phyloP scores from a whole-genome alignment of 1,284 basidiomycete genomes.

The Laetiporus sulphureus region DNA sequence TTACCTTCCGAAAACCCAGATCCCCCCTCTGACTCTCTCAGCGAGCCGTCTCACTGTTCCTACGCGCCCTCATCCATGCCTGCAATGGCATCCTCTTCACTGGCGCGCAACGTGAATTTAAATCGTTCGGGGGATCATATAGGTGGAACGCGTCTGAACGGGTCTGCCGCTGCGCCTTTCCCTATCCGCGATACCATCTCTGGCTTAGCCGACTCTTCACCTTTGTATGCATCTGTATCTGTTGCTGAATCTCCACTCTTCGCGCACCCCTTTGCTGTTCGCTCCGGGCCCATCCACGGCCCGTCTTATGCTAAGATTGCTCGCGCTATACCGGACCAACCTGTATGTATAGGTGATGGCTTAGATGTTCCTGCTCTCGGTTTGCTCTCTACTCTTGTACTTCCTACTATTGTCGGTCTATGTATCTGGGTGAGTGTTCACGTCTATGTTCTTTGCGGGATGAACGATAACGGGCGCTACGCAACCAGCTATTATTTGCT shows the following conservation, averaged over 20 bases:
- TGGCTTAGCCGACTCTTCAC: too few relatives aligned
- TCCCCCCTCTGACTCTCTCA: slow-evolving; percentile 1
- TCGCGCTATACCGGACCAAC: slow-evolving; percentile 12
- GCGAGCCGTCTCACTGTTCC: background rate
- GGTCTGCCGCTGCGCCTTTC: slow-evolving; percentile 24
- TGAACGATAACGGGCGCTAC: background rate
- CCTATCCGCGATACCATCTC: slow-evolving; percentile 21
- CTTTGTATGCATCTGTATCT: too few relatives aligned
- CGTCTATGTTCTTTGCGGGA: background rate
- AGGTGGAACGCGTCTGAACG: background rate
- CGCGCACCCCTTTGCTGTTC: too few relatives aligned
- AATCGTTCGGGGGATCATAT: too few relatives aligned
- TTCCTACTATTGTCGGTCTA: slow-evolving; percentile 51
- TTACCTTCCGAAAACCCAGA: slow-evolving; percentile 9
- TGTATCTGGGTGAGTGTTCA: slow-evolving; percentile 54
- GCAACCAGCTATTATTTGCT: slow-evolving; percentile 54
- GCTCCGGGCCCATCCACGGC: slow-evolving; percentile 38
- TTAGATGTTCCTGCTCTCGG: slow-evolving; percentile 61
- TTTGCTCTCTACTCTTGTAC: slow-evolving; percentile 47
- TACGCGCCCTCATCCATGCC: background rate
- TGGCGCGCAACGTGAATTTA: too few relatives aligned
- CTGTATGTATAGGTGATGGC: slow-evolving; percentile 58
- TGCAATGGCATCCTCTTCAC: too few relatives aligned
- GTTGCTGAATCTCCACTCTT: too few relatives aligned
- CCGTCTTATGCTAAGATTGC: slow-evolving; percentile 14